Conservation (phyloP, 75 land plant genomes). For the Larix kaempferi region DNA sequence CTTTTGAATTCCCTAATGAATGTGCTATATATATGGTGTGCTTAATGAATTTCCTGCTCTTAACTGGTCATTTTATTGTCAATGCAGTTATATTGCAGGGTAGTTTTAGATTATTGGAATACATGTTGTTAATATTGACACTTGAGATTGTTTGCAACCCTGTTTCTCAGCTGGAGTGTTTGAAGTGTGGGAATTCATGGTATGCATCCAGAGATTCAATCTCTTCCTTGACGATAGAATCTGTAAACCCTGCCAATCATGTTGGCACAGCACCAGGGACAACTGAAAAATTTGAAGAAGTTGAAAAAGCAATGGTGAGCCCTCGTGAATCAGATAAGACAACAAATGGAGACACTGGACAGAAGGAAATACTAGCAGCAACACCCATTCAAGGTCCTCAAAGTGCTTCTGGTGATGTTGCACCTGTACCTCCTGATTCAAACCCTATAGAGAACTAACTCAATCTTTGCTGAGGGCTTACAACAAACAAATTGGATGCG, state of each 20-base stretch:
- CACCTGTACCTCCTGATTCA: background rate
- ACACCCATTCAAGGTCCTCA: slow-evolving; percentile 35
- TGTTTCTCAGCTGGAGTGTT: slow-evolving; percentile 75
- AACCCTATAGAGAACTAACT: background rate
- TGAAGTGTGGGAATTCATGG: slow-evolving; percentile 89
- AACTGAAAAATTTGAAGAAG: slow-evolving; percentile 83
- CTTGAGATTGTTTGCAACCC: background rate
- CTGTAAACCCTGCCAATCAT: slow-evolving; percentile 25
- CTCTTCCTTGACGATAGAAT: slow-evolving; percentile 64
- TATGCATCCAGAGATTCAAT: slow-evolving; percentile 85
- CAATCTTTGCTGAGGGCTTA: background rate
- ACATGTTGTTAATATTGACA: background rate
- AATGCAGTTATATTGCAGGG: background rate
- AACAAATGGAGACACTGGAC: slow-evolving; percentile 10
- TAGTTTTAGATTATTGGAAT: slow-evolving; percentile 1
- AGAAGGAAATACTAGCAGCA: slow-evolving; percentile 25
- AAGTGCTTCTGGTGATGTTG: slow-evolving; percentile 8
- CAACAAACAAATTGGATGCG: background rate
- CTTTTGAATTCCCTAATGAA: background rate
- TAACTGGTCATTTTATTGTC: background rate
- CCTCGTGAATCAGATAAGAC: slow-evolving; percentile 46
- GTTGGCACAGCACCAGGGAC: slow-evolving; percentile 88
- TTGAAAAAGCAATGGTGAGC: slow-evolving; percentile 58
- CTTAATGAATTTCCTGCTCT: background rate
- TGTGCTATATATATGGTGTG: background rate